Conservation (phyloP, 2,329 filamentous ascomycete species). For the Colletotrichum gigasporum region DNA sequence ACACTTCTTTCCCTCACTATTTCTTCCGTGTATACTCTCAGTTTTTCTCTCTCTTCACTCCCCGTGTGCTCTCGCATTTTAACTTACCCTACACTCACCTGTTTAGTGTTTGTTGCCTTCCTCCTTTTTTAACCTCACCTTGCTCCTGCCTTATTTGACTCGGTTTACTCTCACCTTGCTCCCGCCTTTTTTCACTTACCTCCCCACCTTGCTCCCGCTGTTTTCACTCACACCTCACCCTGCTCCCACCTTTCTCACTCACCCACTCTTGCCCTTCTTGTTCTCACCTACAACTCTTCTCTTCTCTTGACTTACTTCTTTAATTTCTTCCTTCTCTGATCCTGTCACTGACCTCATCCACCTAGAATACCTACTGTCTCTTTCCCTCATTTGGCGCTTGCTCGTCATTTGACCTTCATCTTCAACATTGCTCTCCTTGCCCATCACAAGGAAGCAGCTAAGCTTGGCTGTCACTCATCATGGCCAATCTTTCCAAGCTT, state of each 20-base stretch:
- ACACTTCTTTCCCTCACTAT: too few relatives aligned
- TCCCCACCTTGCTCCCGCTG: background rate
- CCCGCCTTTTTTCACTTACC: too few relatives aligned
- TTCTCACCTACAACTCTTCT: background rate
- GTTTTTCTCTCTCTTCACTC: too few relatives aligned
- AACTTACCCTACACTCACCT: too few relatives aligned
- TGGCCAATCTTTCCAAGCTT: constrained; percentile 3
- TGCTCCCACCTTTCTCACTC: background rate
- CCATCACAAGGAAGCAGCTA: background rate
- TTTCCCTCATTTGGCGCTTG: background rate
- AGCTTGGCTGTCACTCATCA: background rate
- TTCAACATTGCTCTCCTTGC: background rate
- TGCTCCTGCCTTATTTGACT: too few relatives aligned
- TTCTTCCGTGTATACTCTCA: too few relatives aligned
- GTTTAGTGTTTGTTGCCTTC: too few relatives aligned
- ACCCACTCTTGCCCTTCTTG: too few relatives aligned
- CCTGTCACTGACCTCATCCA: background rate
- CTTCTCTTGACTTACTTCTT: background rate
- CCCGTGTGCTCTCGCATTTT: too few relatives aligned
- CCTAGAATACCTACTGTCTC: constrained; percentile 6
- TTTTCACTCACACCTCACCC: background rate
- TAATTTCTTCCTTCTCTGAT: background rate
- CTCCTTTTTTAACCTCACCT: too few relatives aligned
- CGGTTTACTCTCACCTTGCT: too few relatives aligned
- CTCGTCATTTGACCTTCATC: background rate